Conservation (phyloP, 108 stramenopile genomes). For the Hondaea fermentalgiana region DNA sequence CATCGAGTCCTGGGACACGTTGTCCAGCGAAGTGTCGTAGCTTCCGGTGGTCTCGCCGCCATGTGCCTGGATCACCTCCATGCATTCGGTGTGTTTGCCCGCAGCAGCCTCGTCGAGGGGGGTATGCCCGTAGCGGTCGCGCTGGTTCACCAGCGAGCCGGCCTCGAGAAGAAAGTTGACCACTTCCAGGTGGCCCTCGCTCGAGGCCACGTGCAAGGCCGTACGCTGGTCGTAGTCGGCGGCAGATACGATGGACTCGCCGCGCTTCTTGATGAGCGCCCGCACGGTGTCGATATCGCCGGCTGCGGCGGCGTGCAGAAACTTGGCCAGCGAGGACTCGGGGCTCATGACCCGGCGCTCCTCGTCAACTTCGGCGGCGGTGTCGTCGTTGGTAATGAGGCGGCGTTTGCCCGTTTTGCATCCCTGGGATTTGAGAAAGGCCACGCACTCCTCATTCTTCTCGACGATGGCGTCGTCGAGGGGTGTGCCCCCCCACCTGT, state of each 20-base stretch:
- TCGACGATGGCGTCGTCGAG: conserved; percentile 62
- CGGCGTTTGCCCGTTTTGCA: neutral
- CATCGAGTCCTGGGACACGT: neutral
- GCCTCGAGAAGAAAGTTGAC: conserved; percentile 35
- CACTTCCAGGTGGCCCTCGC: conserved; percentile 21
- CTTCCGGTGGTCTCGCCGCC: neutral
- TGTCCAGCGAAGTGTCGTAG: neutral
- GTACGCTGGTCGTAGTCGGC: conserved; percentile 20
- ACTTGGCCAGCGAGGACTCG: neutral
- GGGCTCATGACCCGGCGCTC: neutral
- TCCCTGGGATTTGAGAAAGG: conserved; percentile 31
- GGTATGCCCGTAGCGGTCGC: conserved; percentile 46
- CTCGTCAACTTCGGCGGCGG: conserved; percentile 36
- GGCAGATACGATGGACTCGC: neutral
- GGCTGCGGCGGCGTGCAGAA: neutral
- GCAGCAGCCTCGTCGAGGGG: conserved; percentile 73
- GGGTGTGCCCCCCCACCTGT: conserved; percentile 74
- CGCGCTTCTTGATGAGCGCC: neutral
- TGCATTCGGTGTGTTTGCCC: conserved; percentile 57
- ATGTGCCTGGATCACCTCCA: neutral
- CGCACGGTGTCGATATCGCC: neutral
- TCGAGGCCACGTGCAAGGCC: conserved; percentile 20
- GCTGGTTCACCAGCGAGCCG: conserved; percentile 43
- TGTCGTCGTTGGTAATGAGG: conserved; percentile 29
- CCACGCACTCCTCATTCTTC: conserved; percentile 35